Base-by-base conservation (phyloP, 805 yeast species). In the Barnettozyma siamensis region DNA sequence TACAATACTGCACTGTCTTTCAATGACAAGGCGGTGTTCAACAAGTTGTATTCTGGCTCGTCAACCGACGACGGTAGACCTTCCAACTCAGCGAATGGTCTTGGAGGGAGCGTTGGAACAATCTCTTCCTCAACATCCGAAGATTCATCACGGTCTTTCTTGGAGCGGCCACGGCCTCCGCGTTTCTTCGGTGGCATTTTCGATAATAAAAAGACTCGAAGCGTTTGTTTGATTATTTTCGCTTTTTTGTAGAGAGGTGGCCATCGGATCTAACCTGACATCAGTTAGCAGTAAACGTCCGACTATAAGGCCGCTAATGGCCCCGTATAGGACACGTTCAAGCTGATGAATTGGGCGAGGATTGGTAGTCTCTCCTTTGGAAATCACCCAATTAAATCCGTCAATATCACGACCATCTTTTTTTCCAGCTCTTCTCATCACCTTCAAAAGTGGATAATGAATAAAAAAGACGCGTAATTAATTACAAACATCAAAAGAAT, bases 1-100 rank as follows among this genome's bases (percentile, higher is more conserved):
- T 83, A 83, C 8, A 85, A 57, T 0, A 83, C 83, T 0, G 86
- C 88, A 35, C 87, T 72, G 51, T 86, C 95, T 53, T 76, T 77
- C 10, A 83, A 70, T 0, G 85, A 72, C 19, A 88, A 64, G 2
- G 95, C 85, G 47, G 76, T 74, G 23, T 75, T 75, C 20, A 88
- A 62, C 2, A 76, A 67, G 1, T 77, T 69, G 51, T 77, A 75
- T 33, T 83, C 83, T 1, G 96, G 94, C 17, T 64, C 62, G 17
- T 72, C 75, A 35, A 60, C 62, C 0, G 91, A 78, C 10, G 86
- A 72, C 0, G 96, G 96, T 2, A 86, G 59, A 2, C 75, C 79
- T 23, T 79, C 76, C 3, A 80, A 63, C 6, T 77, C 73, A 46
- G 78, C 80, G 56, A 83, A 86, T 1, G 94, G 93, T 41, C 69